Percentiles rank a stretch among this genome's conserved stretches.
These are phyloP conservation scores for Scedosporium dehoogii DNA, from an alignment of 2,329 filamentous ascomycete genomes.

Conservation along the genomic window DNA sequence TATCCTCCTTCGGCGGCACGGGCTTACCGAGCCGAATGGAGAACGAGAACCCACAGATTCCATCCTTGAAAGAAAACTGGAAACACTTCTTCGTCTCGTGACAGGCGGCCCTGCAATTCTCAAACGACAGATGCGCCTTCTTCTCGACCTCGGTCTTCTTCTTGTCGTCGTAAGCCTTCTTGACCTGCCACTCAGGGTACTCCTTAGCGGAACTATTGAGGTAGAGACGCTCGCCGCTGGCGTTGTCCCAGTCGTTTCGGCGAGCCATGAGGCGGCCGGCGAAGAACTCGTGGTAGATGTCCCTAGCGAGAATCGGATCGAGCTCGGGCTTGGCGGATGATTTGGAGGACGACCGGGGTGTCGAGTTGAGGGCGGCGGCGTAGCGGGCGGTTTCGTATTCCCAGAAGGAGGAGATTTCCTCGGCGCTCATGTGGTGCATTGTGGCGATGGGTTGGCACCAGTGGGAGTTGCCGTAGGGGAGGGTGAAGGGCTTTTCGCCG, in stretches of 20 bases:
- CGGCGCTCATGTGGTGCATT: conserved; percentile 43
- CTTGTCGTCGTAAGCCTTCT: conserved; percentile 21
- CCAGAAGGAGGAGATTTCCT: conserved; percentile 40
- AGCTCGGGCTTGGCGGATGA: conserved; percentile 10
- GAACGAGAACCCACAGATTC: conserved; percentile 25
- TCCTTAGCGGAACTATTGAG: conserved; percentile 20
- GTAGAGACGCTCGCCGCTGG: conserved; percentile 34
- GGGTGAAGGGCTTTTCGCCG: conserved; percentile 41
- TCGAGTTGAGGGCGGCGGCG: conserved; percentile 10
- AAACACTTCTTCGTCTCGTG: conserved; percentile 25
- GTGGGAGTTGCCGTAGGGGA: conserved; percentile 34
- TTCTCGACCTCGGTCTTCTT: conserved; percentile 25
- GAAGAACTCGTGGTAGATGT: conserved; percentile 38
- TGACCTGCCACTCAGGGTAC: conserved; percentile 21
- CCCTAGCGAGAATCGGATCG: conserved; percentile 29
- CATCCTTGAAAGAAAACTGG: conserved; percentile 29
- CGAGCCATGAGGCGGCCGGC: conserved; percentile 24
- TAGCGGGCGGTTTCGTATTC: conserved; percentile 36
- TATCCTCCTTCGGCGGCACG: conserved; percentile 14
- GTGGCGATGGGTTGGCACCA: conserved; percentile 48
- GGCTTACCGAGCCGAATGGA: conserved; percentile 30
- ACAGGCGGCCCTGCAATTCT: conserved; percentile 36
- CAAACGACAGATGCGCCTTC: conserved; percentile 29
- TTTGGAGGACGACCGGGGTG: conserved; percentile 4
- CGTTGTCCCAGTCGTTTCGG: conserved; percentile 43